Conservation (phyloP, 768 basidiomycete genomes). For the Lactifluus echinatus region DNA sequence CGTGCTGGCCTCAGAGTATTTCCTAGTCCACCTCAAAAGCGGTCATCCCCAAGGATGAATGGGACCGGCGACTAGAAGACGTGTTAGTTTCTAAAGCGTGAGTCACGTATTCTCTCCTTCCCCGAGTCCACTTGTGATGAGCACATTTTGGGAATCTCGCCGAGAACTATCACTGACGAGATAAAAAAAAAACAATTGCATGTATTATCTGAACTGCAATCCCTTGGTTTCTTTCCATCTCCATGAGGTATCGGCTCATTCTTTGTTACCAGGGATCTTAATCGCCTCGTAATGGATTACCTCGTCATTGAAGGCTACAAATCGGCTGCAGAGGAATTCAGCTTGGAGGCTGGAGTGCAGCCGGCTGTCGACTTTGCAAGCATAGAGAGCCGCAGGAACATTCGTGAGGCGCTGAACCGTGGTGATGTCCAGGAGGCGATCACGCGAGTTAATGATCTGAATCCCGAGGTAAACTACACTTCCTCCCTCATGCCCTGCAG, state of each 20-base stretch:
- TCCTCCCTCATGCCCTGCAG: slow-evolving; percentile 26
- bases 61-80: slow-evolving; percentile 76
- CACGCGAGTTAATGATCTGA: slow-evolving; percentile 88
- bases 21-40: slow-evolving; percentile 38
- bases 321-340: slow-evolving; percentile 91
- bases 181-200: slow-evolving; percentile 53
- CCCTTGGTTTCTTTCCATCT: slow-evolving; percentile 16
- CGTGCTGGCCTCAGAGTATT: slow-evolving; percentile 5
- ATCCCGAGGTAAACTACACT: slow-evolving; percentile 76
- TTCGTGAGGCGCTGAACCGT: slow-evolving; percentile 86
- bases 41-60: slow-evolving; percentile 68
- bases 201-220: slow-evolving; percentile 73
- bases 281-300: slow-evolving; percentile 93
- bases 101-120: slow-evolving; percentile 34
- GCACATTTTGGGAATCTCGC: slow-evolving; percentile 98
- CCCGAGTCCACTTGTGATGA: slow-evolving; percentile 45
- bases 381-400: slow-evolving; percentile 90
- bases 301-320: slow-evolving; percentile 97
- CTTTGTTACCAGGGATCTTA: slow-evolving; percentile 63
- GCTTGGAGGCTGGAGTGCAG: slow-evolving; percentile 71
- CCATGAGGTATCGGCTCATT: slow-evolving; percentile 21
- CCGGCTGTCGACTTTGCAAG: slow-evolving; percentile 82
- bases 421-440: slow-evolving; percentile 96
- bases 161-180: slow-evolving; percentile 62
- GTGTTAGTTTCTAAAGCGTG: slow-evolving; percentile 85